Evolutionary conservation across 116 monocot species (phyloP).

Genomic region (Cymodocea nodosa): DNA sequence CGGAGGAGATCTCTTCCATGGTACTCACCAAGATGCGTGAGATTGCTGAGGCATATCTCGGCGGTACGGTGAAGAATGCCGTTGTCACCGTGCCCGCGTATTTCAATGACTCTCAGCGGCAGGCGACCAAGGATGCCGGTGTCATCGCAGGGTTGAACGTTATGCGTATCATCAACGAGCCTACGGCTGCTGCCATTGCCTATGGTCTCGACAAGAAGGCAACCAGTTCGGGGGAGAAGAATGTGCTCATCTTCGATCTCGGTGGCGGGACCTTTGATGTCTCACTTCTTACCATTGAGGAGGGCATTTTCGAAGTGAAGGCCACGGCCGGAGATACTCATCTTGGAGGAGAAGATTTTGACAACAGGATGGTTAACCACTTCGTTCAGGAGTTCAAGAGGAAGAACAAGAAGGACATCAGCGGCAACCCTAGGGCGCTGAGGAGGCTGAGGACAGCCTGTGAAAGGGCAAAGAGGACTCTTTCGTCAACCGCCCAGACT

Average conservation of each 20-base stretch:
- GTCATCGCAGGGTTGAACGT: background rate
- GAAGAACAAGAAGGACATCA: constrained; percentile 55
- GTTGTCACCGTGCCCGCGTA: background rate
- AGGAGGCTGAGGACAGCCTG: constrained; percentile 4
- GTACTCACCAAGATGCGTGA: no score
- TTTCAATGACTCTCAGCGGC: background rate
- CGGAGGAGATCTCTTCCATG: constrained; percentile 14
- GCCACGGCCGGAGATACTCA: constrained; percentile 49
- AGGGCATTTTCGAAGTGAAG: constrained; percentile 21
- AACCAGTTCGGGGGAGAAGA: no score
- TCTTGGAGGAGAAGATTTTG: constrained; percentile 50
- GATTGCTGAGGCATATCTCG: no score
- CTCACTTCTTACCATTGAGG: background rate
- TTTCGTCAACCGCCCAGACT: no score
- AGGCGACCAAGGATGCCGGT: background rate
- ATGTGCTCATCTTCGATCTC: constrained; percentile 1
- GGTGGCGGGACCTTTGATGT: constrained; percentile 8
- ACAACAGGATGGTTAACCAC: constrained; percentile 53
- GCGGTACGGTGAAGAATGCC: background rate
- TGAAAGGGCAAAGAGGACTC: constrained; percentile 4
- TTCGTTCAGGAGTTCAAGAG: constrained; percentile 41
- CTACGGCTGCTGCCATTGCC: background rate
- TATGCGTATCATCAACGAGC: background rate
- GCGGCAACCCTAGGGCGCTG: constrained; percentile 45
- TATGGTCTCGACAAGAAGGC: background rate